Evolutionary conservation across 2,329 filamentous ascomycete genomes (phyloP), one percentile per base, ranked within the genome.

Genomic region (Endocalyx cinctus): DNA sequence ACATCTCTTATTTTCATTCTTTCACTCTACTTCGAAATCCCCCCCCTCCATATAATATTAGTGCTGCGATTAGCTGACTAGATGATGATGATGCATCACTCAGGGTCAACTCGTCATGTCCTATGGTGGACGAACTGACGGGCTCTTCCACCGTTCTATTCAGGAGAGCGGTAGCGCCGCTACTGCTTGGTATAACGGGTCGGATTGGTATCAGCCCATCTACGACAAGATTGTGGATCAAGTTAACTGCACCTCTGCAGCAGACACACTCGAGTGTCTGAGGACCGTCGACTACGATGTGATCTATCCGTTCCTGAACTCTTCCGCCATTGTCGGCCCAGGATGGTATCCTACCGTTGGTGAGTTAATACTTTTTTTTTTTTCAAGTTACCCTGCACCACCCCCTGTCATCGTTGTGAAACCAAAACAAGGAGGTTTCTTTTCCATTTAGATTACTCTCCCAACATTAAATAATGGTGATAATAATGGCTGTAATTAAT

Each of bases 241-340:
- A 29, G 65, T 67, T 1, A 68, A 69, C 29, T 80, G 76, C 51
- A 59, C 57, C 11, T 52, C 64, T 17, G 59, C 55, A 8, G 54
- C 54, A 8, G 67, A 72, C 39, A 64, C 62, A 1, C 46, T 75
- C 17, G 56, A 65, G 20, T 76, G 71, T 43, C 58, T 81, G 19
- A 65, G 75, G 6, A 51, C 55, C 5, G 52, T 73, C 10, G 59
- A 67, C 7, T 69, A 67, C 34, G 58, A 66, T 14, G 52, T 47
- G 3, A 52, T 77, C 6, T 74, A 73, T 40, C 45, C 56, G 2
- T 64, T 60, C 16, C 53, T 74, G 27, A 48, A 49, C 19, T 38
- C 48, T 38, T 66, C 72, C 37, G 46, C 49, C 20, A 25, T 44
- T 6, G 27, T 33, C 7, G 50, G 50, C 2, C 50, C 50, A 3